Percentiles rank a stretch among this genome's conserved stretches.
Evolutionary conservation across 768 basidiomycete genomes (phyloP).

Genomic region (Chalciporus pseudorubinellus): DNA sequence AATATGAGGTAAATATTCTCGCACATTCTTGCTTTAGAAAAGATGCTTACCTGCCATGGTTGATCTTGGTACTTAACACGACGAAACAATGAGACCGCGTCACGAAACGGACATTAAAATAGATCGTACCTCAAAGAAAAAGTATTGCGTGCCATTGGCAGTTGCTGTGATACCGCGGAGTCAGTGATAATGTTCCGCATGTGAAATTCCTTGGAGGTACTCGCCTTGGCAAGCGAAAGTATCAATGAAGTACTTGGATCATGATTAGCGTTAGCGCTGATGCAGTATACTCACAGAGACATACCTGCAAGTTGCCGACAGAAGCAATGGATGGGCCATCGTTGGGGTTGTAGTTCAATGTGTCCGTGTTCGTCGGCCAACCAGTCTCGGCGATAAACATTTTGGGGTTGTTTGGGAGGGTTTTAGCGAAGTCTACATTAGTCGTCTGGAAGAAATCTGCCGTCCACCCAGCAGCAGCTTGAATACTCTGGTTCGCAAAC

Average conservation of each 20-base stretch:
- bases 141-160: constrained; percentile 76
- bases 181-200: constrained; percentile 5
- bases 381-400: constrained; percentile 96
- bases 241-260: constrained; percentile 69
- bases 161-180: constrained; percentile 54
- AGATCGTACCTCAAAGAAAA: constrained; percentile 72
- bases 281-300: background rate
- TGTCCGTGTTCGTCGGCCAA: constrained; percentile 71
- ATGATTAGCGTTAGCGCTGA: constrained; percentile 4
- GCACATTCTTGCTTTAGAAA: background rate
- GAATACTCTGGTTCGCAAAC: constrained; percentile 80
- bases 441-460: constrained; percentile 66
- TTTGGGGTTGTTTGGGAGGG: constrained; percentile 65
- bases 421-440: constrained; percentile 57
- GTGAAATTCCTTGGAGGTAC: constrained; percentile 3
- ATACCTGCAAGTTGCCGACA: constrained; percentile 55
- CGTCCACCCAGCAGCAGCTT: constrained; percentile 79
- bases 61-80: constrained; percentile 67
- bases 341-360: constrained; percentile 47
- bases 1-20: constrained; percentile 11
- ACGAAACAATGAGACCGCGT: constrained; percentile 1
- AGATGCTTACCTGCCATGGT: constrained; percentile 64
- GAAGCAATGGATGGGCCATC: constrained; percentile 72
- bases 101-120: background rate
- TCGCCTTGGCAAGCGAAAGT: constrained; percentile 68